A percentile compares a stretch with the other conserved stretches of the same genome.
phyloP scores from a whole-genome alignment of 345 rosid species.

The Aquilaria sinensis region DNA sequence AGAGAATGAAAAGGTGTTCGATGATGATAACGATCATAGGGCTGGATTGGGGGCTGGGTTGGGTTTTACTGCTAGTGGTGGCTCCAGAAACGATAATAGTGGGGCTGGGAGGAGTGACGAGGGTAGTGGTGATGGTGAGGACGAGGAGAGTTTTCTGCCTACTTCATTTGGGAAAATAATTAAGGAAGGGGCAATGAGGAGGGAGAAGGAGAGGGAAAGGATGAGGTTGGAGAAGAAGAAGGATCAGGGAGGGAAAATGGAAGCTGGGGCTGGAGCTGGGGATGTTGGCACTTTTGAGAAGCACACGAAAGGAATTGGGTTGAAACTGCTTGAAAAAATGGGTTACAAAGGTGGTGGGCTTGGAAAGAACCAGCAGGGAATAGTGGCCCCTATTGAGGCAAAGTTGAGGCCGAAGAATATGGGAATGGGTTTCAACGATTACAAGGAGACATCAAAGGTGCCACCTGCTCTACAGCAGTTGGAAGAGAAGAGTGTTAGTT shows the following conservation, averaged over 20 bases:
- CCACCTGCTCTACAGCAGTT: conserved; percentile 32
- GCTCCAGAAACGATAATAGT: conserved; percentile 1
- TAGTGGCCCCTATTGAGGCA: conserved; percentile 75
- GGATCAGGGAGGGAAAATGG: conserved; percentile 41
- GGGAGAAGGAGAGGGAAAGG: conserved; percentile 48
- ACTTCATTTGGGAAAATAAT: conserved; percentile 70
- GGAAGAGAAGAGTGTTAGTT: conserved; percentile 53
- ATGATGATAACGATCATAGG: conserved; percentile 29
- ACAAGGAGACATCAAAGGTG: conserved; percentile 51
- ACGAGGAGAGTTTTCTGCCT: conserved; percentile 41
- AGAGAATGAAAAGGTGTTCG: conserved; percentile 27
- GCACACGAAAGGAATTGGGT: conserved; percentile 73
- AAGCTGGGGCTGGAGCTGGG: conserved; percentile 16
- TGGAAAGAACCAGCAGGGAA: conserved; percentile 86
- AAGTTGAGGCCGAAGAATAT: conserved; percentile 86
- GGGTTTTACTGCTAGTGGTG: conserved; percentile 30
- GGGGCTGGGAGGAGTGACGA: conserved; percentile 13
- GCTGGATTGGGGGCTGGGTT: conserved; percentile 49
- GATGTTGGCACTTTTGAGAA: conserved; percentile 73
- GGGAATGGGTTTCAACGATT: conserved; percentile 93
- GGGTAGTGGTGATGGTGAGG: conserved; percentile 19
- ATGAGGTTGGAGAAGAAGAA: conserved; percentile 58
- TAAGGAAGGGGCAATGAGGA: conserved; percentile 62
- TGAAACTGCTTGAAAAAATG: conserved; percentile 83
- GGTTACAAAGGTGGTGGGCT: conserved; percentile 90